Conservation (phyloP, 2,329 filamentous ascomycete genomes). For the Ceratocystis lukuohia region DNA sequence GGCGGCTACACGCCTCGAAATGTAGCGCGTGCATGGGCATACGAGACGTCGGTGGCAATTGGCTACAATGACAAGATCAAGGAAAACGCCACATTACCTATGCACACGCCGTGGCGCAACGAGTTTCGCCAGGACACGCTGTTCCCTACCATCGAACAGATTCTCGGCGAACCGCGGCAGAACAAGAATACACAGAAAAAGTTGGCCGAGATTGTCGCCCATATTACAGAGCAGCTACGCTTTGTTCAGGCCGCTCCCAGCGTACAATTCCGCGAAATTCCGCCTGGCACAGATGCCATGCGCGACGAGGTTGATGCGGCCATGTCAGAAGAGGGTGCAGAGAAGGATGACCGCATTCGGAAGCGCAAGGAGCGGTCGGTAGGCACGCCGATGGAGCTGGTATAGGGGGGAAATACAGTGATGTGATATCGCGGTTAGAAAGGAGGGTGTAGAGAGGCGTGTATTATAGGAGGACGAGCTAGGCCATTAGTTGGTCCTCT, state of each 20-base stretch:
- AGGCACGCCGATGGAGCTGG: conserved; percentile 42
- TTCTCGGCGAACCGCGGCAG: conserved; percentile 51
- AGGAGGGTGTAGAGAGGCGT: neutral
- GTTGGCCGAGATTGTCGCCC: conserved; percentile 59
- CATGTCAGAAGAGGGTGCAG: conserved; percentile 50
- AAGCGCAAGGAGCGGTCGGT: conserved; percentile 43
- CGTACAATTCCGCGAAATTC: conserved; percentile 70
- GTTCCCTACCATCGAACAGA: conserved; percentile 71
- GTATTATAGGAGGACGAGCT: neutral
- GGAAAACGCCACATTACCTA: conserved; percentile 52
- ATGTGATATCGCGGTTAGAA: too few relatives aligned
- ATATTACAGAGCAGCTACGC: conserved; percentile 71
- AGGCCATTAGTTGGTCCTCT: too few relatives aligned
- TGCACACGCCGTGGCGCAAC: conserved; percentile 70
- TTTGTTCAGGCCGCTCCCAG: conserved; percentile 78
- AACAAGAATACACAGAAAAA: conserved; percentile 72
- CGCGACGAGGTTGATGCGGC: conserved; percentile 56
- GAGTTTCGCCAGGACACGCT: conserved; percentile 82
- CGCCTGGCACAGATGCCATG: conserved; percentile 57
- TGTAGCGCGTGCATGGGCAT: conserved; percentile 90
- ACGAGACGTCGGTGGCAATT: conserved; percentile 86
- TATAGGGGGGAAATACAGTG: neutral
- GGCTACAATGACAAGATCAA: conserved; percentile 54
- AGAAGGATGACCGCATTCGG: conserved; percentile 41
- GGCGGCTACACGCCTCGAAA: conserved; percentile 95